Base-by-base conservation (phyloP, 2,329 filamentous ascomycete genomes). In the Clonostachys rhizophaga region DNA sequence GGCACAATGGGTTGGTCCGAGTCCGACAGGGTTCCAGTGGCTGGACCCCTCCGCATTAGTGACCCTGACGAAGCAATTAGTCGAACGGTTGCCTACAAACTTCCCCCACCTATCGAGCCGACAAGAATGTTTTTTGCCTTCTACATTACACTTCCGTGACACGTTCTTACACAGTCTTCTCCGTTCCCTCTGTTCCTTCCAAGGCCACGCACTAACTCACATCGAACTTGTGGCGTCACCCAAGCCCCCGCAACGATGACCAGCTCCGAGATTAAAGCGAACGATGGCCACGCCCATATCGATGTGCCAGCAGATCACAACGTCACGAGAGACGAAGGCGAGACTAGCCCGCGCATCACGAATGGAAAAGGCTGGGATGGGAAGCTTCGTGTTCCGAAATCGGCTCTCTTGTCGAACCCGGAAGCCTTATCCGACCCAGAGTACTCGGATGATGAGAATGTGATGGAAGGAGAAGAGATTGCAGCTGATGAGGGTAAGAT, bases 401-500 rank as follows among this genome's bases (percentile, higher is more conserved):
- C 65, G 10, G 62, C 65, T 8, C 72, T 81, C 34, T 71, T 95
- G 42, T 74, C 79, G 20, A 95, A 95, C 59, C 87, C 89, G 3
- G 89, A 94, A 60, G 89, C 87, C 10, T 67, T 95, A 45, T 87
- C 87, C 40, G 91, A 96, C 58, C 83, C 88, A 0, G 91, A 96
- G 48, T 90, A 92, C 61, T 94, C 89, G 14, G 91, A 78, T 54
- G 80, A 84, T 11, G 79, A 84, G 51, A 80, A 85, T 50, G 76
- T 85, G 17, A 69, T 87, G 51, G 81, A 81, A 0, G 85, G 86
- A 44, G 87, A 95, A 49, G 75, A 86, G 60, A 90, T 95, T 49
- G 76, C 80, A 24, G 87, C 90, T 7, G 91, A 95, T 60, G 90
- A 95, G 74, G 86, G 88, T 89, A 63, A 34, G 62, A 59, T 40